Evolutionary conservation across 805 yeast species (phyloP), one percentile per base, ranked within the genome.

Genomic region (Zygoascus ofunaensis): DNA sequence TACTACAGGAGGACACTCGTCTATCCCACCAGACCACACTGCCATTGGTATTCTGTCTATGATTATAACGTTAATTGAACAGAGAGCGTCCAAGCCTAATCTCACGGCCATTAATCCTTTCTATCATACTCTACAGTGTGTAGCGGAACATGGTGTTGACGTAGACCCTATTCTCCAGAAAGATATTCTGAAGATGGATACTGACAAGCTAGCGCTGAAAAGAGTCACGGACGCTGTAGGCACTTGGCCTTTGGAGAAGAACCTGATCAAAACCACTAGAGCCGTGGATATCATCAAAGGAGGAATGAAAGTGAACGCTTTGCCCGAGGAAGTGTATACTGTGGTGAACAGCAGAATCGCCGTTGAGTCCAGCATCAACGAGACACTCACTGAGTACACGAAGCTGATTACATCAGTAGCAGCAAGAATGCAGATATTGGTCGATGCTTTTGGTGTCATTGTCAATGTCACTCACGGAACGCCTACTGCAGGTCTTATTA

Each of bases 11-110:
- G 94, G 94, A 5, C 94, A 83, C 57, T 77, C 90, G 1, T 80
- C 89, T 5, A 60, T 72, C n/a, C 92, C 94, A 5, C 90, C 89
- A 2, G 80, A 76, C 39, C 92, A 85, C 56, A 83, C 94, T 4
- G 72, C 82, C 2, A 82, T 86, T 62, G 95, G 92, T 10, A 72
- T 85, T 32, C 66, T 80, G 42, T 69, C 86, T 2, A 77, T 80
- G 46, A 65, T 84, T 44, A 68, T 80, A 8, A 60, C 66, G 7
- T 52, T 59, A 15, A 65, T 85, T 34, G 95, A 87, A 59, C 59
- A 61, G 8, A 71, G 74, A 48, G 80, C 79, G 5, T 79, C 66
- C 54, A 57, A 63, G 17, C 67, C 79, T 1, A 49, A 64, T 10
- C 60, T 83, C 32, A 62, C 75, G 7, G 51, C 61, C 2, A 64